Conservation (phyloP, 306 rosid genomes). For the Glycyrrhiza uralensis region DNA sequence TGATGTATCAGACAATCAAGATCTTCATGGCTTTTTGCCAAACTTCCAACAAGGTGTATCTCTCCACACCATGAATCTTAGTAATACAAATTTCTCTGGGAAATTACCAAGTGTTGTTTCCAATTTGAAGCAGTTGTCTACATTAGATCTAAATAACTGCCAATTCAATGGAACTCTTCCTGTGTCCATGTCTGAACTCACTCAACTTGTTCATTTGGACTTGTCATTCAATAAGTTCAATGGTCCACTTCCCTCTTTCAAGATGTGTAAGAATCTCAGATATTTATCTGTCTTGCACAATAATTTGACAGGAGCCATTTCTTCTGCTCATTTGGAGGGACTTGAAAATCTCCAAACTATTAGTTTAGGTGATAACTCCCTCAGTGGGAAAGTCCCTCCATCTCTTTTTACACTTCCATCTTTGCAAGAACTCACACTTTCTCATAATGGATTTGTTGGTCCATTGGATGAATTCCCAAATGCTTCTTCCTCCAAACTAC, state of each 20-base stretch:
- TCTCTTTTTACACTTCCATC: conserved; percentile 20
- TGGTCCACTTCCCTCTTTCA: conserved; percentile 25
- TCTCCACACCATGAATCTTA: conserved; percentile 18
- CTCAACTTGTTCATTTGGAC: conserved; percentile 16
- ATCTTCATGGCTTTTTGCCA: conserved; percentile 31
- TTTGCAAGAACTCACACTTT: conserved; percentile 6
- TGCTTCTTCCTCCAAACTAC: neutral
- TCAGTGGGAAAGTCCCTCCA: conserved; percentile 9
- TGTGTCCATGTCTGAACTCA: conserved; percentile 5
- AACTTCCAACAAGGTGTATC: neutral
- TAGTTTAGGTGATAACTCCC: neutral
- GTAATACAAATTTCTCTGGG: conserved; percentile 29
- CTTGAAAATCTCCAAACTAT: neutral
- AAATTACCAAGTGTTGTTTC: neutral
- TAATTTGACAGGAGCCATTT: conserved; percentile 1
- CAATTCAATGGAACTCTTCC: conserved; percentile 28
- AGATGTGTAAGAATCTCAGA: neutral
- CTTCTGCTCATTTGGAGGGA: conserved; percentile 1
- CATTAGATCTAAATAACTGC: conserved; percentile 25
- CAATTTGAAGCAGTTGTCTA: conserved; percentile 18
- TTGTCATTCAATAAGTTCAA: conserved; percentile 25
- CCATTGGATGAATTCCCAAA: conserved; percentile 2
- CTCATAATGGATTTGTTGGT: conserved; percentile 24
- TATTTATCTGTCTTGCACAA: conserved; percentile 21
- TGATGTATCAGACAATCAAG: conserved; percentile 19